Evolutionary conservation across 139 green algal genomes (phyloP), one percentile per base, ranked within the genome.

Genomic region (Coelastrella sp.): DNA sequence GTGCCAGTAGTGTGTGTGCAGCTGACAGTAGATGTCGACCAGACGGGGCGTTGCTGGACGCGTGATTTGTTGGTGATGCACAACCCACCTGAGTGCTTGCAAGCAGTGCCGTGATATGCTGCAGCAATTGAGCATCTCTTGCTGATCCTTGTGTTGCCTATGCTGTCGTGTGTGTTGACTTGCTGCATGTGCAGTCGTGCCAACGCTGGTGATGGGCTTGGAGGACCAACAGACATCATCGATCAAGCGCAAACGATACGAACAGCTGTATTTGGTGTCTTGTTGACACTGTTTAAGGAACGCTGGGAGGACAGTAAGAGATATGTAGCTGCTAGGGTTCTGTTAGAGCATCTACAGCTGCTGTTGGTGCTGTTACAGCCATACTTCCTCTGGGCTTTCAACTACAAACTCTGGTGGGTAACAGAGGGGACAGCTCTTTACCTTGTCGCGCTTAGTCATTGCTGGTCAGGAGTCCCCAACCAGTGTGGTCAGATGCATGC

Each of bases 251-350:
- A 90, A 19, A 83, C 66, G 2, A 50, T 90, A 1, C 60, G 81
- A 32, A 71, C 75, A 40, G 86, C 87, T n/a, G 76, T 90, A 3
- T 90, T 90, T 72, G 88, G 81, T 4, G 85, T 87, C 7, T 51
- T 91, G 0, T 84, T 83, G 11, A 88, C 85, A 0, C 53, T 91
- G 0, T 80, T 75, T 2, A 89, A 89, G 45, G 88, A 91, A 67
- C 78, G 78, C 25, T 84, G 78, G 78, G 66, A 85, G 45, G 48
- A 78, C 64, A 79, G 37, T 27, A 74, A 37, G 60, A 38, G 78
- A 21, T 84, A 76, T 57, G 32, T 63, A 23, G 21, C 21, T 57
- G 25, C 23, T 13, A 64, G 78, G 2, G 17, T 84, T 4, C 11
- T 35, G 23, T 35, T 84, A 40, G 78, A 84, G 60, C 78, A 84